A percentile compares a stretch with the other conserved stretches of the same genome.
Evolutionary conservation across 352 stramenopile genomes (phyloP).

Genomic region (Globisporangium acanthophoron): DNA sequence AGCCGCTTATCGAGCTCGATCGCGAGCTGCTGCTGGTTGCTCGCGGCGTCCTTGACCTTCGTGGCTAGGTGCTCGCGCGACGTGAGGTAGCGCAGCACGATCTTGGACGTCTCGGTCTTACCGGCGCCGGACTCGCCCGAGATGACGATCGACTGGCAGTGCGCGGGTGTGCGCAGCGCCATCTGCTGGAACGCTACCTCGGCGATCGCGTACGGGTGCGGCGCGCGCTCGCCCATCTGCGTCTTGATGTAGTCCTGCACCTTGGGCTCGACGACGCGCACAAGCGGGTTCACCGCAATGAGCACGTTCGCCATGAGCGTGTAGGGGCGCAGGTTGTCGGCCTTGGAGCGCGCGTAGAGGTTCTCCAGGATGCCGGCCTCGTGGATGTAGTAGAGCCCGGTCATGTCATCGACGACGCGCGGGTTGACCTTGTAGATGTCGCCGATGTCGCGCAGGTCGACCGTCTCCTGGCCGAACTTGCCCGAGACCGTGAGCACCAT

Average conservation of each 20-base stretch:
- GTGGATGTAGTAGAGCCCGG: slow-evolving; percentile 85
- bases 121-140: slow-evolving; percentile 82
- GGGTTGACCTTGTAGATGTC: slow-evolving; percentile 86
- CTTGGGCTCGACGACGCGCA: slow-evolving; percentile 73
- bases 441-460: slow-evolving; percentile 79
- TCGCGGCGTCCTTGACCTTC: slow-evolving; percentile 25
- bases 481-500: slow-evolving; percentile 66
- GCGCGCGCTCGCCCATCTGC: slow-evolving; percentile 80
- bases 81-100: slow-evolving; percentile 84
- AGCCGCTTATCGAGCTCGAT: slow-evolving; percentile 83
- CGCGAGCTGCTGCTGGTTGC: slow-evolving; percentile 48
- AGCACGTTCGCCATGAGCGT: slow-evolving; percentile 88
- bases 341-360: slow-evolving; percentile 62
- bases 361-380: slow-evolving; percentile 84
- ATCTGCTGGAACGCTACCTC: slow-evolving; percentile 89
- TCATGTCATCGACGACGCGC: slow-evolving; percentile 86
- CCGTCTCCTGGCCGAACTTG: slow-evolving; percentile 62
- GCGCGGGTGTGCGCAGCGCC: slow-evolving; percentile 67
- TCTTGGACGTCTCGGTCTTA: slow-evolving; percentile 89
- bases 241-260: slow-evolving; percentile 87
- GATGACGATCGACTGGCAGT: slow-evolving; percentile 87
- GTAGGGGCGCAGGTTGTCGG: slow-evolving; percentile 74
- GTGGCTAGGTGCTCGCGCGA: slow-evolving; percentile 67
- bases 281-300: slow-evolving; percentile 84
- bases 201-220: slow-evolving; percentile 79